A percentile compares a stretch with the other conserved stretches of the same genome.
phyloP scores from a whole-genome alignment of 1,284 basidiomycete species.

The Omphalotus olearius region DNA sequence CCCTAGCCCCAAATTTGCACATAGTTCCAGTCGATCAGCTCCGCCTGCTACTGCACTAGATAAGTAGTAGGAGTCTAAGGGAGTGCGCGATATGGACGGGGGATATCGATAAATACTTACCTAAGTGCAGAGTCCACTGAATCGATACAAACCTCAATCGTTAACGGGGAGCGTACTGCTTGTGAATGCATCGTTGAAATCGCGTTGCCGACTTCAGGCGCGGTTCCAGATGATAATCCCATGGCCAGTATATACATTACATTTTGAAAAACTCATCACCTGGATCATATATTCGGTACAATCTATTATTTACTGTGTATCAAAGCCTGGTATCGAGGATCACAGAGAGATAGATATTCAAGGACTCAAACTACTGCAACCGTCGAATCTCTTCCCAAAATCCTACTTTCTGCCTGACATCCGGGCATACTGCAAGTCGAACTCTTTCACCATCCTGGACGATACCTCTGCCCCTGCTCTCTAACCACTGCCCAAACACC shows the following conservation, averaged over 20 bases:
- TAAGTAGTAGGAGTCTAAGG: not conserved
- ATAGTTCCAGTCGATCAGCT: constrained; percentile 76
- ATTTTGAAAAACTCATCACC: too few species aligned
- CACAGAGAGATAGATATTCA: too few species aligned
- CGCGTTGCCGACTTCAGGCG: too few species aligned
- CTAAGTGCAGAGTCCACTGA: constrained; percentile 70
- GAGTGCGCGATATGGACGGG: constrained; percentile 10
- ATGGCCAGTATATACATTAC: too few species aligned
- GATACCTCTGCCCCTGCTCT: constrained; percentile 41
- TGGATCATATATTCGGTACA: too few species aligned
- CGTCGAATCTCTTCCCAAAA: constrained; percentile 48
- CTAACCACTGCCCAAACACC: constrained; percentile 50
- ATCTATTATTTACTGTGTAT: too few species aligned
- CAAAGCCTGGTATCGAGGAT: too few species aligned
- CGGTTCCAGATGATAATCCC: too few species aligned
- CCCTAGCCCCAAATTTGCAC: constrained; percentile 63
- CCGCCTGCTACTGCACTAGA: constrained; percentile 63
- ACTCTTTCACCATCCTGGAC: constrained; percentile 59
- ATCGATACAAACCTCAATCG: constrained; percentile 76
- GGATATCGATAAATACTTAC: constrained; percentile 39
- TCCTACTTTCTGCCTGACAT: constrained; percentile 49
- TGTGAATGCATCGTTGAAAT: not conserved
- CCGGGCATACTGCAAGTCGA: constrained; percentile 62
- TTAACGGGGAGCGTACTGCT: not conserved
- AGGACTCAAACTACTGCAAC: too few species aligned